Base-by-base conservation (phyloP, 1,139 yeast genomes). In the Trichomonascaceae sp. region DNA sequence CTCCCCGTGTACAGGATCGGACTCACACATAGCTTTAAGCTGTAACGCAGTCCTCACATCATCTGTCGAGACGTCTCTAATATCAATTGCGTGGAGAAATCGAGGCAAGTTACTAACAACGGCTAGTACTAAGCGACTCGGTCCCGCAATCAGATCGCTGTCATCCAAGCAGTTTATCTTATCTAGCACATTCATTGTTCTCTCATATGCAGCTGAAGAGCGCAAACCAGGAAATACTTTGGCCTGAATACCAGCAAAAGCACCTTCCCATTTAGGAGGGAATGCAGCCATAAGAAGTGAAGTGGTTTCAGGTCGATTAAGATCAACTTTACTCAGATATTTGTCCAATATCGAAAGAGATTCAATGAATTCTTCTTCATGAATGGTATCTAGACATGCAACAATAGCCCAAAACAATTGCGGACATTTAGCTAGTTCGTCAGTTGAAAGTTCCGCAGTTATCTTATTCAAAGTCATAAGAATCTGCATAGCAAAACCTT, bases 401-500 rank as follows among this genome's bases (percentile, higher is more conserved):
- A 91, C 95, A 36, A 95, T 83, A 1, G 93, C 87, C 99, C 99
- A 95, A 67, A 93, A 95, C 44, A 93, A 72, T 66, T 91, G 98
- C 0, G 99, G 99, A 67, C 85, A 89, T 60, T 87, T 88, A 57
- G 87, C 84, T 58, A 93, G 73, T 60, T 87, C 86, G 47, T 81
- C 88, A 3, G 93, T 78, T 60, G 84, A 87, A 50, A 90, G 74
- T 63, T 89, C 95, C 0, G 96, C 95, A 0, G 95, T 86, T 17
- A 90, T 83, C 0, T 97, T 96, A 71, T 91, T 89, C 61, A 93
- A 71, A 0, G 99, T 93, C 97, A 91, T 91, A 58, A 95, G 73
- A 55, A 93, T 93, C 71, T 95, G 99, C 95, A 95, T 87, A 0
- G 98, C 86, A 70, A 95, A 95, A 0, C 97, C 97, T 70, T 93